Percentiles rank a stretch among this genome's conserved stretches.
phyloP scores from a whole-genome alignment of 148 eudicot genomes.

The Rhododendron griersonianum region DNA sequence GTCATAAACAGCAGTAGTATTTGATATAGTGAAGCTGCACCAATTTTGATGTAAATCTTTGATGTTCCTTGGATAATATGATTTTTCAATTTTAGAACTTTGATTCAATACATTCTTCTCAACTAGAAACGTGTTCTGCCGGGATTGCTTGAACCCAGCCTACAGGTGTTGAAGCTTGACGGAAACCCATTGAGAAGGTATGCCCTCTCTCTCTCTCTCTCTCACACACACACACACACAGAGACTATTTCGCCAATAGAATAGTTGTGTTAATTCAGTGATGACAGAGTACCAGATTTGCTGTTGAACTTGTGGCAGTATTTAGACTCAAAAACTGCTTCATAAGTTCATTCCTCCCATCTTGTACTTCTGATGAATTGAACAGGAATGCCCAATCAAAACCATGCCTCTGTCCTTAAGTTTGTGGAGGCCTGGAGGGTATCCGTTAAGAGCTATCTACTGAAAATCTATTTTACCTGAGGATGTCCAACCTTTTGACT shows the following conservation, averaged over 20 bases:
- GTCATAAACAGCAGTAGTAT: background rate
- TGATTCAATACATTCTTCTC: conserved; percentile 2
- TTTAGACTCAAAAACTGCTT: background rate
- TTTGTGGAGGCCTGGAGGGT: background rate
- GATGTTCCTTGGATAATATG: too few relatives aligned
- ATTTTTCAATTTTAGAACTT: background rate
- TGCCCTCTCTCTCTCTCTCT: background rate
- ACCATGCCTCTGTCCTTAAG: background rate
- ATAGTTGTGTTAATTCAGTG: background rate
- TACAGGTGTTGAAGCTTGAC: conserved; percentile 83
- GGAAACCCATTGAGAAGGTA: conserved; percentile 98
- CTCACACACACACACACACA: background rate
- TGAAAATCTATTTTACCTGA: background rate
- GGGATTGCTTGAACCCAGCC: conserved; percentile 89
- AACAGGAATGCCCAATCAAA: background rate
- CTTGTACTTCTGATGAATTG: background rate
- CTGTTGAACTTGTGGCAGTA: background rate
- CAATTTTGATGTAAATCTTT: background rate
- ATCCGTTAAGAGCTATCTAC: background rate
- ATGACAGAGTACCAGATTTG: background rate
- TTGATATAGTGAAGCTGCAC: background rate
- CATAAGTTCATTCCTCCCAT: background rate
- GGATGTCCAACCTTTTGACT: background rate
- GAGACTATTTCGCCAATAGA: background rate
- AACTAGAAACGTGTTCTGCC: conserved; percentile 28